Conservation (phyloP, 1,139 yeast genomes). For the Eremothecium cymbalariae region DNA sequence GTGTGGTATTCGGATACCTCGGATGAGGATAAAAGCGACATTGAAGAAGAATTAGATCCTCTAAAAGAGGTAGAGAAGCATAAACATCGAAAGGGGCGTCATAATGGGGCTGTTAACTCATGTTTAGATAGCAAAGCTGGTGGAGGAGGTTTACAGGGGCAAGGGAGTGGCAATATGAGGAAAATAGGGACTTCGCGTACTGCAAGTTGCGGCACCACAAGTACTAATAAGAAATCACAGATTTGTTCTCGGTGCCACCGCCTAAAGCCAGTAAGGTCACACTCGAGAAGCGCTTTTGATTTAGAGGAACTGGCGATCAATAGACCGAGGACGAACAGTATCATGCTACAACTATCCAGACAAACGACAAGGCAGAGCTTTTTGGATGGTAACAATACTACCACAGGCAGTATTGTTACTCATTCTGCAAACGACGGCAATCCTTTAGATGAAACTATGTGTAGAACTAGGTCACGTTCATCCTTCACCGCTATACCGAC, state of each 20-base stretch:
- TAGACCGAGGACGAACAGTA: slow-evolving; percentile 12
- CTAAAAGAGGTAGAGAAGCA: slow-evolving; percentile 6
- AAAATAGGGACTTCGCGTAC: background rate
- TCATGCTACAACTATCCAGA: slow-evolving; percentile 11
- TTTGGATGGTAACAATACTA: slow-evolving; percentile 7
- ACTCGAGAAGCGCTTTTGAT: slow-evolving; percentile 8
- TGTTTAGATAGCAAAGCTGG: background rate
- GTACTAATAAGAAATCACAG: slow-evolving; percentile 1
- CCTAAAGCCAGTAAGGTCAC: slow-evolving; percentile 7
- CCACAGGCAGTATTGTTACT: background rate
- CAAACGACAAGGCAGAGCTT: slow-evolving; percentile 12
- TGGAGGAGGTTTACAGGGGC: slow-evolving; percentile 5
- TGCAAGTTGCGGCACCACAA: background rate
- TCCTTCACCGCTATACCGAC: slow-evolving; percentile 26
- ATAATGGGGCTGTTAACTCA: background rate
- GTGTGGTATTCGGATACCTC: slow-evolving; percentile 19
- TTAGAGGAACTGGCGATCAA: slow-evolving; percentile 7
- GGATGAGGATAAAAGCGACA: slow-evolving; percentile 10
- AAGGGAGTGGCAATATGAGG: background rate
- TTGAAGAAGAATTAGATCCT: slow-evolving; percentile 10
- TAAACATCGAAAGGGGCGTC: no score
- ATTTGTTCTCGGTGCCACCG: slow-evolving; percentile 9
- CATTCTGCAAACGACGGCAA: slow-evolving; percentile 2
- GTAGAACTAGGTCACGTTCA: slow-evolving; percentile 11
- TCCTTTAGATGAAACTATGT: background rate